Evolutionary conservation across 306 rosid species (phyloP).

Genomic region (Spatholobus suberectus): DNA sequence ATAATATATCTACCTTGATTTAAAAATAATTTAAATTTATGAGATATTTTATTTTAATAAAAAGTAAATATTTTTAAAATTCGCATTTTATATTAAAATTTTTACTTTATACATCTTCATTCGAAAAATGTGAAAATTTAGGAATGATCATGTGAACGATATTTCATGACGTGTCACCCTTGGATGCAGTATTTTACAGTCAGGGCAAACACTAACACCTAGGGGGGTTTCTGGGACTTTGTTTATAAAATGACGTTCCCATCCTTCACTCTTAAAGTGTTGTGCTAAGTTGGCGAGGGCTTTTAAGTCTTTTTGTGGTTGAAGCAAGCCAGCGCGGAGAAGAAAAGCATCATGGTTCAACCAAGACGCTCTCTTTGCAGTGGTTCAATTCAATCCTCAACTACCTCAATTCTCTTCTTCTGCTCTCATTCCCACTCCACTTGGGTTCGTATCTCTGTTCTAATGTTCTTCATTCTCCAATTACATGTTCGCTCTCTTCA

Average conservation of each 20-base stretch:
- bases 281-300: not conserved
- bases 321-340: not conserved
- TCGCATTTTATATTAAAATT: not conserved
- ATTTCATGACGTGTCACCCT: constrained; percentile 28
- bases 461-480: not conserved
- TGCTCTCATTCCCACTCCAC: not conserved
- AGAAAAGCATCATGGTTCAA: constrained; percentile 17
- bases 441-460: constrained; percentile 27
- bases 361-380: not conserved
- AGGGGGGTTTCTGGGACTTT: not conserved
- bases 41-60: not conserved
- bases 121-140: not conserved
- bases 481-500: too few relatives aligned
- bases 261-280: not conserved
- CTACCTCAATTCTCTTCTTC: constrained; percentile 10
- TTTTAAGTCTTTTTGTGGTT: not conserved
- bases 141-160: not conserved
- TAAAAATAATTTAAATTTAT: not conserved
- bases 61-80: not conserved
- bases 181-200: not conserved
- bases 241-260: not conserved
- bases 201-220: not conserved
- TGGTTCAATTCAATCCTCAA: too few relatives aligned
- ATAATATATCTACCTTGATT: not conserved
- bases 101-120: not conserved